A percentile compares a stretch with the other conserved stretches of the same genome.
phyloP scores from a whole-genome alignment of 2,329 filamentous ascomycete species.

The Chrysoporthe austroafricana region DNA sequence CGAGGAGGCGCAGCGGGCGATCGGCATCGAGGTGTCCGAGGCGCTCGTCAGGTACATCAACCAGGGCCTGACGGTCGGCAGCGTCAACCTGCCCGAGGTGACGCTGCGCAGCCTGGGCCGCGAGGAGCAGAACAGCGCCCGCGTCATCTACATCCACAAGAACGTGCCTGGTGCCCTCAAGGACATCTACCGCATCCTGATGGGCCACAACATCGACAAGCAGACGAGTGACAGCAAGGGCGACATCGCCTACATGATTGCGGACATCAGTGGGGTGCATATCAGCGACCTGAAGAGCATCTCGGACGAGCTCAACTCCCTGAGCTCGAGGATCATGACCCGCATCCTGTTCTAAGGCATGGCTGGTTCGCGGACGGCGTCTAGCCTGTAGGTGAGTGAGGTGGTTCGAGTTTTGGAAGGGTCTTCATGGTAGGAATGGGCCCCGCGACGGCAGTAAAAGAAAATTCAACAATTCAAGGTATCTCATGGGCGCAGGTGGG shows the following conservation, averaged over 20 bases:
- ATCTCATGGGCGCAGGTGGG: slow-evolving; percentile 9
- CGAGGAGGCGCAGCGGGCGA: slow-evolving; percentile 95
- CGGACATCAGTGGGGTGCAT: slow-evolving; percentile 89
- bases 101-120: slow-evolving; percentile 85
- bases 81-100: slow-evolving; percentile 97
- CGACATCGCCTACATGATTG: slow-evolving; percentile 96
- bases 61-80: slow-evolving; percentile 86
- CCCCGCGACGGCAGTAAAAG: not conserved
- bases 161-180: slow-evolving; percentile 95
- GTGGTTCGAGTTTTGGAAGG: not conserved
- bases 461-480: slow-evolving; percentile 12
- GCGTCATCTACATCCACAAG: slow-evolving; percentile 94
- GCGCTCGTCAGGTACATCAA: slow-evolving; percentile 94
- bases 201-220: slow-evolving; percentile 97
- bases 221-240: slow-evolving; percentile 96
- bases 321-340: slow-evolving; percentile 67
- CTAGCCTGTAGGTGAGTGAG: not conserved
- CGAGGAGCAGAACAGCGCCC: slow-evolving; percentile 86
- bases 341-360: slow-evolving; percentile 28
- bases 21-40: slow-evolving; percentile 89
- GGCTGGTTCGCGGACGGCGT: not conserved
- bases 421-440: not conserved
- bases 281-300: slow-evolving; percentile 82
- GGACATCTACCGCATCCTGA: slow-evolving; percentile 92
- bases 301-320: slow-evolving; percentile 77